Conservation (phyloP, 805 yeast species). For the Sugiyamaella marilandica region DNA sequence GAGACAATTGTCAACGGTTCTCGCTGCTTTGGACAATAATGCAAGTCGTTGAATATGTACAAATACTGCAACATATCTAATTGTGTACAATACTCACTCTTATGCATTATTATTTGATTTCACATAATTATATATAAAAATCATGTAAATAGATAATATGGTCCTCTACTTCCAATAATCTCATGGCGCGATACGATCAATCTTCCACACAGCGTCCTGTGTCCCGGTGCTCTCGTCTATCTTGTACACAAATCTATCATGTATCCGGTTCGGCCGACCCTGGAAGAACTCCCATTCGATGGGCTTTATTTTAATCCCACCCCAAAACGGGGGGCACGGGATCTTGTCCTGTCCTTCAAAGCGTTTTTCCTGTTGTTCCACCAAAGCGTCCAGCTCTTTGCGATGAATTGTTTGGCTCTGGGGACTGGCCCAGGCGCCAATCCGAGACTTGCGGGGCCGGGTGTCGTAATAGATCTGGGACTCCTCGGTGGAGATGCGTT, state of each 20-base stretch:
- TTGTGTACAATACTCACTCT: not conserved
- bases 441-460: slow-evolving; percentile 86
- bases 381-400: slow-evolving; percentile 55
- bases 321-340: slow-evolving; percentile 95
- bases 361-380: slow-evolving; percentile 45
- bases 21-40: not conserved
- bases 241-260: slow-evolving; percentile 76
- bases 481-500: slow-evolving; percentile 65
- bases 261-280: slow-evolving; percentile 84
- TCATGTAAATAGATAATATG: not conserved
- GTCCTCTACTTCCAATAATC: not conserved
- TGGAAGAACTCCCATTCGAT: slow-evolving; percentile 96
- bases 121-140: not conserved
- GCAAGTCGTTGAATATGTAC: too few species aligned
- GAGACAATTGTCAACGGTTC: slow-evolving; percentile 2
- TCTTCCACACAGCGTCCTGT: slow-evolving; percentile 48
- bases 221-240: slow-evolving; percentile 40
- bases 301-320: slow-evolving; percentile 86
- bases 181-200: slow-evolving; percentile 68
- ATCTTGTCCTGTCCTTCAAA: slow-evolving; percentile 61
- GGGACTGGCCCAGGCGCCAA: slow-evolving; percentile 97
- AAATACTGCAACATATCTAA: not conserved
- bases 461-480: slow-evolving; percentile 74
- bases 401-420: slow-evolving; percentile 67
- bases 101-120: not conserved